Evolutionary conservation across 2,329 filamentous ascomycete species (phyloP).

Genomic region (Calycina marina): DNA sequence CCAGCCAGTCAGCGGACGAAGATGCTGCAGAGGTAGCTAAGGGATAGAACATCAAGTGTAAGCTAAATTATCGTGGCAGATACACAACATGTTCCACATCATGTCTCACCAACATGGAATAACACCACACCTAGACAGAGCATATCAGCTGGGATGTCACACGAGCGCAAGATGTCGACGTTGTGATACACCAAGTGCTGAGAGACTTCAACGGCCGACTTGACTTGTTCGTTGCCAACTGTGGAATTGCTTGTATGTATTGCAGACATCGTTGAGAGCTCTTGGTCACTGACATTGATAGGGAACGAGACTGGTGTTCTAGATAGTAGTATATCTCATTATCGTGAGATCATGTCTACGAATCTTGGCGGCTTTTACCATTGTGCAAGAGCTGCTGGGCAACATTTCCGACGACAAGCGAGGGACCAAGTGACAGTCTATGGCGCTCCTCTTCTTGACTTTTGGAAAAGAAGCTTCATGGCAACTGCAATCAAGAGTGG

Average conservation of each 20-base stretch:
- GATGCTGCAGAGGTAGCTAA: constrained; percentile 48
- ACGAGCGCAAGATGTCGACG: constrained; percentile 27
- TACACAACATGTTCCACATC: too few species aligned
- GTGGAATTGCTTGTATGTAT: constrained; percentile 62
- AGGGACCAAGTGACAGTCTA: constrained; percentile 47
- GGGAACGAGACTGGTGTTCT: too few species aligned
- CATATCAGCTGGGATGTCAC: constrained; percentile 47
- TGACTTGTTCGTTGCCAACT: constrained; percentile 69
- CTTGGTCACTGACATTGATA: too few species aligned
- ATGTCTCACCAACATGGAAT: not conserved
- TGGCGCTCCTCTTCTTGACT: constrained; percentile 46
- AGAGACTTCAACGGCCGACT: constrained; percentile 57
- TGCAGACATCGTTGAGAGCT: constrained; percentile 45
- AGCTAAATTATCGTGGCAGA: constrained; percentile 19
- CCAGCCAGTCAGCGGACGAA: constrained; percentile 47
- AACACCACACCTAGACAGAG: constrained; percentile 30
- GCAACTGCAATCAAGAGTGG: constrained; percentile 68
- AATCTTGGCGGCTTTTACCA: constrained; percentile 70
- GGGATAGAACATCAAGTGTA: constrained; percentile 53
- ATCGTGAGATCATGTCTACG: constrained; percentile 51
- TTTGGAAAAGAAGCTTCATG: constrained; percentile 55
- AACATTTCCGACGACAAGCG: constrained; percentile 57
- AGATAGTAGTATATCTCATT: constrained; percentile 49
- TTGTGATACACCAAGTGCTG: constrained; percentile 34
- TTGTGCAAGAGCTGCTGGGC: constrained; percentile 55